Conservation (phyloP, 345 rosid genomes). For the Murraya koenigii region DNA sequence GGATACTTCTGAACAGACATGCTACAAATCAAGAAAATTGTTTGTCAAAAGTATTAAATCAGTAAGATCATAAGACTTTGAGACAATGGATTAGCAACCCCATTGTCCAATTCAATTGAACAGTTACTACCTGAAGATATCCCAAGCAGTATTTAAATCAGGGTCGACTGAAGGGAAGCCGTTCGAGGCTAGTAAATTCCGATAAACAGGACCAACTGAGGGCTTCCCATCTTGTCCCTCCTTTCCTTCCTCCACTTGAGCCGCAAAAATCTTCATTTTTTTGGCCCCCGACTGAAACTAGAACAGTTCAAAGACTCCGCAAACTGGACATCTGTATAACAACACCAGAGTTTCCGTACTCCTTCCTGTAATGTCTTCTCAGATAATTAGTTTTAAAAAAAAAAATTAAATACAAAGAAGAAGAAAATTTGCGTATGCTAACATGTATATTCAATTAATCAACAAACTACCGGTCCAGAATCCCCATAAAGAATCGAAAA, state of each 20-base stretch:
- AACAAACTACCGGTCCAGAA: background rate
- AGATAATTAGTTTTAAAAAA: no score
- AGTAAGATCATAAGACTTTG: background rate
- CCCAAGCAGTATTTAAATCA: conserved; percentile 66
- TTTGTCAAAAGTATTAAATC: background rate
- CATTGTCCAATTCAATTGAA: background rate
- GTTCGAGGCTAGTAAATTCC: conserved; percentile 60
- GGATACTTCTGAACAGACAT: conserved; percentile 60
- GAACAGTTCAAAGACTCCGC: background rate
- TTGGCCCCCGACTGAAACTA: conserved; percentile 14
- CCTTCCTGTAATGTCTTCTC: background rate
- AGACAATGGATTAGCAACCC: background rate
- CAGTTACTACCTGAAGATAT: conserved; percentile 62
- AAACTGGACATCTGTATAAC: background rate
- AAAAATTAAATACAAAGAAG: no score
- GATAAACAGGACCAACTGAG: conserved; percentile 81
- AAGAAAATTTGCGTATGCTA: background rate
- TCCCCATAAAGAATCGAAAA: background rate
- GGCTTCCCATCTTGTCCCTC: conserved; percentile 73
- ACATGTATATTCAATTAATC: background rate
- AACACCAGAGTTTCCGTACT: background rate
- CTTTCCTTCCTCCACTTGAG: conserved; percentile 70
- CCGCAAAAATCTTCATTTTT: conserved; percentile 67
- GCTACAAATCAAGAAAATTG: conserved; percentile 32
- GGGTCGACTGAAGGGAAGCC: conserved; percentile 61